Base-by-base conservation (phyloP, 2,329 filamentous ascomycete genomes). In the Ophiobolus disseminans region DNA sequence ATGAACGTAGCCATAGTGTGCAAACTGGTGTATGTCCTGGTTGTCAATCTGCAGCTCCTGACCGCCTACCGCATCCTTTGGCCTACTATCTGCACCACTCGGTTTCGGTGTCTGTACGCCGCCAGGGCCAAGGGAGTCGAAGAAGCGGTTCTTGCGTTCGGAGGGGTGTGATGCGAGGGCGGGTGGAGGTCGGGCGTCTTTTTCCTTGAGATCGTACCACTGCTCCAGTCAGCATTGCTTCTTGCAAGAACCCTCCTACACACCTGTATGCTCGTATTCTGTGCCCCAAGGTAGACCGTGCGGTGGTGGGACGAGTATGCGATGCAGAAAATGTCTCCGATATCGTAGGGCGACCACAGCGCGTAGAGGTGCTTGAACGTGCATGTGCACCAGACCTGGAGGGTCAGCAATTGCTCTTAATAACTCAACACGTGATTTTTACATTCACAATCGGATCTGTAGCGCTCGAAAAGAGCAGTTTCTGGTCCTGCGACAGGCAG, bases 281-380 rank as follows among this genome's bases (percentile, higher is more conserved):
- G 94, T 0, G 91, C 90, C 48, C 94, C 94, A 34, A 96, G 83
- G 71, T 96, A 97, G 3, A 96, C 82, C 0, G 89, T 96, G 59
- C 93, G 84, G 63, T 90, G 80, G 58, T 86, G 82, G 5, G 85
- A 77, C 3, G 91, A 96, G 73, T 96, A 97, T 1, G 88, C 88
- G n/a, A 96, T 87, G 61, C 91, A 96, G 72, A 97, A 97, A 50
- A 99, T 86, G 75, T 99, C 94, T 50, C 94, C 94, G 31, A 96
- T 89, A 63, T 97, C 94, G 73, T 96, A 93, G 39, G 87, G 88
- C 55, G 91, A 95, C 78, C 96, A 96, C 53, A 97, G 89, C 55
- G 94, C 91, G 76, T 92, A 94, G 1, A 94, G 80, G 21, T 89
- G 86, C 46, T 82, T 83, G 70, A 96, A 86, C 5, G 85, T 87